Evolutionary conservation across 345 rosid species (phyloP).

Genomic region (Zanthoxylum bungeanum): DNA sequence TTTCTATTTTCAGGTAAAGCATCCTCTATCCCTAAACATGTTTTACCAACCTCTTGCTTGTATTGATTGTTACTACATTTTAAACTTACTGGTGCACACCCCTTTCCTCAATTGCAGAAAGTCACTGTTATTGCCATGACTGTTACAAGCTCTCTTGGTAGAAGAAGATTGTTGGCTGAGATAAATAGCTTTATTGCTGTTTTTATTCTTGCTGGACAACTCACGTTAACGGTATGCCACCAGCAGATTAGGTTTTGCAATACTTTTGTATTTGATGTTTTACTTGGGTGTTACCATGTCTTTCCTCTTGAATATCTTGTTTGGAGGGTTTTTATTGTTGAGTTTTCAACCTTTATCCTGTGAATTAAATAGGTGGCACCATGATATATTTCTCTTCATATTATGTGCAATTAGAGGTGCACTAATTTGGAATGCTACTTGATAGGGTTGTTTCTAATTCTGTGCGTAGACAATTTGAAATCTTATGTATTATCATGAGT

Average conservation of each 20-base stretch:
- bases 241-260: not conserved
- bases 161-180: conserved; percentile 86
- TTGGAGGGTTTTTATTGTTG: not conserved
- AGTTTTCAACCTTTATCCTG: not conserved
- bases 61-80: not conserved
- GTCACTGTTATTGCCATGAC: conserved; percentile 80
- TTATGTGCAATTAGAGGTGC: not conserved
- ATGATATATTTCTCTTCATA: not conserved
- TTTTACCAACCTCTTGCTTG: not conserved
- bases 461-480: not conserved
- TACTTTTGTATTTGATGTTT: not conserved
- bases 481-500: not conserved
- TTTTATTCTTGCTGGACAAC: conserved; percentile 90
- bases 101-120: conserved; percentile 51
- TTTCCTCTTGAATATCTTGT: not conserved
- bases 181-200: conserved; percentile 93
- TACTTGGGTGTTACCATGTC: not conserved
- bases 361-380: not conserved
- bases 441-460: not conserved
- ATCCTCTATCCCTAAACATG: not conserved
- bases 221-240: conserved; percentile 69
- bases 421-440: not conserved
- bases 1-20: conserved; percentile 89
- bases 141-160: conserved; percentile 66
- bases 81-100: not conserved